These are phyloP conservation scores for Micractinium sp. DNA, from an alignment of 139 green algal genomes.

Conservation along the genomic window DNA sequence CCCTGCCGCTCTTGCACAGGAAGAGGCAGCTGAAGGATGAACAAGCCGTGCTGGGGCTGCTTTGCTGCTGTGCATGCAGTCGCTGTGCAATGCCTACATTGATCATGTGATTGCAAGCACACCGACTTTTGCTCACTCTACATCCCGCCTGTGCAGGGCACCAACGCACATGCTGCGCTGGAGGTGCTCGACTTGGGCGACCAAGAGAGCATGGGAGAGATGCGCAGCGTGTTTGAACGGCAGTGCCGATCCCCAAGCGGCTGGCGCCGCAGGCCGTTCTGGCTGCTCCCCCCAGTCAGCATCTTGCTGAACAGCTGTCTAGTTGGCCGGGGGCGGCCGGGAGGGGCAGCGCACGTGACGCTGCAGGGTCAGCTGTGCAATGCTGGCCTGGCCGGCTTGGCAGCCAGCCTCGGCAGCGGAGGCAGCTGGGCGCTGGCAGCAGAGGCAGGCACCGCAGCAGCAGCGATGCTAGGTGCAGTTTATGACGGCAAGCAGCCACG, in stretches of 20 bases:
- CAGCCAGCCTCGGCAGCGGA: neutral
- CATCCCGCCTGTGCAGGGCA: slow-evolving; percentile 48
- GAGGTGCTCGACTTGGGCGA: neutral
- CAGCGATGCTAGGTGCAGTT: neutral
- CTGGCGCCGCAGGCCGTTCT: slow-evolving; percentile 5
- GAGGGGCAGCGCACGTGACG: neutral
- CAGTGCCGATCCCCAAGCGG: too few species aligned
- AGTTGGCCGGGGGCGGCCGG: neutral
- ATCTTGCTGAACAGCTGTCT: neutral
- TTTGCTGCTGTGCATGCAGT: neutral
- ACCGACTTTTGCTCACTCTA: neutral
- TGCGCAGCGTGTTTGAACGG: neutral
- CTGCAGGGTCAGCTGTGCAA: slow-evolving; percentile 5
- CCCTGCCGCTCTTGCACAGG: neutral
- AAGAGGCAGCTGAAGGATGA: neutral
- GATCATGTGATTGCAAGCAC: too few species aligned
- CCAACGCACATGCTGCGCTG: slow-evolving; percentile 56
- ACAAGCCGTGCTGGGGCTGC: neutral
- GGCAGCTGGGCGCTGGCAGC: slow-evolving; percentile 11
- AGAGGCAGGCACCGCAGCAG: slow-evolving; percentile 9
- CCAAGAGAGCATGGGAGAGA: too few species aligned
- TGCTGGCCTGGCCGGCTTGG: neutral
- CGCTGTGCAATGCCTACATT: neutral
- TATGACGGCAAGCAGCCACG: neutral
- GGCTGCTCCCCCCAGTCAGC: slow-evolving; percentile 16